Evolutionary conservation across 805 yeast genomes (phyloP).

Genomic region (Lipomyces starkeyi): DNA sequence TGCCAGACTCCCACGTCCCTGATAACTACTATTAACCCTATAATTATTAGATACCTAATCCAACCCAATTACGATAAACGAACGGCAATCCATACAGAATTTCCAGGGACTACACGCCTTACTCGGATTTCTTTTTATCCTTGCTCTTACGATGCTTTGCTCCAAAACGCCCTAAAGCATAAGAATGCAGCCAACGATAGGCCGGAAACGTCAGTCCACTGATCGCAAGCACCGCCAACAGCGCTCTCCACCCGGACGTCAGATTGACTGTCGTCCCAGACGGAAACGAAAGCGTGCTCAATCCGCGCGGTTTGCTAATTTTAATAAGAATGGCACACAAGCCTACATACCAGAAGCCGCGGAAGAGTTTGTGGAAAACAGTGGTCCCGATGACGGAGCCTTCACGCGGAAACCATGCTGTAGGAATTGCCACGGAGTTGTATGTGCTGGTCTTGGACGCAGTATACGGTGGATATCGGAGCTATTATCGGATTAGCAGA

Average conservation of each 20-base stretch:
- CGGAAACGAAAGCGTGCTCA: constrained; percentile 2
- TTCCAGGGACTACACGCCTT: neutral
- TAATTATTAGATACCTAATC: neutral
- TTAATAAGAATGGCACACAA: constrained; percentile 3
- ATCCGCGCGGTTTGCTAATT: neutral
- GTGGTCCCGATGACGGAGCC: constrained; percentile 20
- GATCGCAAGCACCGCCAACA: neutral
- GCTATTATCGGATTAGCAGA: constrained; percentile 7
- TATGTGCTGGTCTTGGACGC: constrained; percentile 8
- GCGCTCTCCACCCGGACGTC: neutral
- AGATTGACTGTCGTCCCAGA: neutral
- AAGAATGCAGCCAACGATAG: constrained; percentile 1
- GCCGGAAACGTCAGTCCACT: neutral
- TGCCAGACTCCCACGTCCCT: too few relatives aligned
- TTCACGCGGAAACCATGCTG: constrained; percentile 29
- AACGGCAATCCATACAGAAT: neutral
- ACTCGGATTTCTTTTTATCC: neutral
- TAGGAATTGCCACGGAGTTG: neutral
- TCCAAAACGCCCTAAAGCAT: neutral
- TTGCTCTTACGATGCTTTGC: neutral
- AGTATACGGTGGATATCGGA: constrained; percentile 32
- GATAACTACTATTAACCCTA: neutral
- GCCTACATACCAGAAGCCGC: constrained; percentile 3
- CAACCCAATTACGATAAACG: neutral
- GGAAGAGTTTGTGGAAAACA: constrained; percentile 2